phyloP scores from a whole-genome alignment of 2,329 filamentous ascomycete species.

The Thielaviopsis euricoi region DNA sequence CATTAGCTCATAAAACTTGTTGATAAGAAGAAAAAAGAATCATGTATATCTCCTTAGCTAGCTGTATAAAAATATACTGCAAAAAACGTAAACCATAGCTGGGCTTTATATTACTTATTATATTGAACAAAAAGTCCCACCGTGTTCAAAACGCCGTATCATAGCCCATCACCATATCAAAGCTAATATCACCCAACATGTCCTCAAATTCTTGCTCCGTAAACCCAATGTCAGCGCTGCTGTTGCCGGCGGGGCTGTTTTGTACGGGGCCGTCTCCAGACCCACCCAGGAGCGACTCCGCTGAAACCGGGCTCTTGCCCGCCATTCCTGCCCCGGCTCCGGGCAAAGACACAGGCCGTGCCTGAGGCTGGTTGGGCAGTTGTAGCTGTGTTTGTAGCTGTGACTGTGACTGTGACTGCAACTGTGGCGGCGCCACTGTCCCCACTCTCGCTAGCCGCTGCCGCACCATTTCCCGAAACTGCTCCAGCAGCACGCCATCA shows the following conservation, averaged over 20 bases:
- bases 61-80: too few species aligned
- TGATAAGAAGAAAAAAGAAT: too few species aligned
- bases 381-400: neutral
- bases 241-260: neutral
- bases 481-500: slow-evolving; percentile 32
- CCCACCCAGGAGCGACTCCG: neutral
- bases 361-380: neutral
- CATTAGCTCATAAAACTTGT: too few species aligned
- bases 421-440: neutral
- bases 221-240: neutral
- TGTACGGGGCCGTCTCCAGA: neutral
- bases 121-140: too few species aligned
- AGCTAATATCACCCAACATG: slow-evolving; percentile 6
- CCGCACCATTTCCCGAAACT: slow-evolving; percentile 28
- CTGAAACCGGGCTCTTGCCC: neutral
- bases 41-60: too few species aligned
- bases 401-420: neutral
- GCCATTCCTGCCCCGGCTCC: too few species aligned
- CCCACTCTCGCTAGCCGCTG: neutral
- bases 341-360: too few species aligned
- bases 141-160: neutral
- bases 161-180: slow-evolving; percentile 7
- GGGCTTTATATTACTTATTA: too few species aligned
- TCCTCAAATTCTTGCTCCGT: slow-evolving; percentile 8
- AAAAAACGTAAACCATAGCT: too few species aligned